Base-by-base conservation (phyloP, 139 green algal genomes). In the Chlorella sp. region DNA sequence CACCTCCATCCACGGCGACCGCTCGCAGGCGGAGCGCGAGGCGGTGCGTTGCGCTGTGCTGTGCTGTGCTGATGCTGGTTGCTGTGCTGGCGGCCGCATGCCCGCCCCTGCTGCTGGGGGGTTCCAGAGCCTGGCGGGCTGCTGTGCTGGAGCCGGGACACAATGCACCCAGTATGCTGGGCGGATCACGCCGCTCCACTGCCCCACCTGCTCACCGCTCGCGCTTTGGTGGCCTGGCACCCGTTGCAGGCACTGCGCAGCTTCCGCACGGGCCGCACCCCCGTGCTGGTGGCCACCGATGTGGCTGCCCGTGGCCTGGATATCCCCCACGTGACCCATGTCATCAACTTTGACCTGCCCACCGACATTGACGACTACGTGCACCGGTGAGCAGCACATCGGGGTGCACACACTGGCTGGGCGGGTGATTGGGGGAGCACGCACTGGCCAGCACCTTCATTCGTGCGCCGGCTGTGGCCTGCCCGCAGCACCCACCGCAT, bases 1-100 rank as follows among this genome's bases (percentile, higher is more conserved):
- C 28, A 99, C 97, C 63, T 95, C 91, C 85, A 99, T 99, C 87
- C 97, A 99, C 88, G 97, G 97, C 18, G 97, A 99, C 91, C 92
- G 97, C 80, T 95, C 94, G 17, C 97, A 99, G 89, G 89, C 90
- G 36, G 93, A 97, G 92, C 91, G 95, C 63, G 94, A 97, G 88
- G 81, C 87, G 89, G 93, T 96, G 72, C 44, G 44, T 51, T 51
- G 44, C 44, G 64, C 87, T n/a, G 28, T 34, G 4, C 28, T 47
- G 26, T 5, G 25, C 64, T 60, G 9, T 70, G 70, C 51, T 34
- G 11, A 78, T 57, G 32, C 56, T 83, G 4, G 32, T 74, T 17
- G 30, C 70, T 60, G 13, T 9, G 51, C 51, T 60, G 51, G 7
- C 44, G 44, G 44, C 7, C 11, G 44, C n/a, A 11, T 55, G 44